These are phyloP conservation scores for Pichia deserticola DNA, from an alignment of 805 yeast genomes.

Conservation along the genomic window DNA sequence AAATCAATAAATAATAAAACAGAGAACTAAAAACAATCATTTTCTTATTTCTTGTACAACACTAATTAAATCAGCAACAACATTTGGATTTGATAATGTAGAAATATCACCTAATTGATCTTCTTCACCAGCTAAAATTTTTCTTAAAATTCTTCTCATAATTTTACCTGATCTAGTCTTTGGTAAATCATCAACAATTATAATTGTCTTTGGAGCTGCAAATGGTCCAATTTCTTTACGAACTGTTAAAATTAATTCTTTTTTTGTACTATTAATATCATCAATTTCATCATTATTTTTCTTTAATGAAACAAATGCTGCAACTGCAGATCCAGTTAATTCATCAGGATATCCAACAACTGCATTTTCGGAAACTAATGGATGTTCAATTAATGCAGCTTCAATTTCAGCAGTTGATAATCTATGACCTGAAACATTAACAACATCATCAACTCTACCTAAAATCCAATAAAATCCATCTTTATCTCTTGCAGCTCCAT, in stretches of 20 bases:
- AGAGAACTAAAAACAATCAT: neutral
- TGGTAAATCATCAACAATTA: constrained; percentile 71
- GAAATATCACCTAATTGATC: constrained; percentile 77
- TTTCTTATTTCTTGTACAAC: constrained; percentile 27
- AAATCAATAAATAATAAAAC: neutral
- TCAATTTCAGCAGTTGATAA: constrained; percentile 86
- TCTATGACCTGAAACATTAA: constrained; percentile 80
- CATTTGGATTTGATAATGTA: constrained; percentile 69
- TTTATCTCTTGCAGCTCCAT: constrained; percentile 80
- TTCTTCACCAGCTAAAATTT: constrained; percentile 65
- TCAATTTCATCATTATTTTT: constrained; percentile 33
- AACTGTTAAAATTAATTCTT: constrained; percentile 59
- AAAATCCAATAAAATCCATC: constrained; percentile 83
- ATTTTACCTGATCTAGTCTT: constrained; percentile 84
- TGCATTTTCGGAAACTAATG: constrained; percentile 67
- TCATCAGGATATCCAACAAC: constrained; percentile 81
- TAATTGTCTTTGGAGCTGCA: constrained; percentile 74
- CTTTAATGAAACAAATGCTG: constrained; percentile 73
- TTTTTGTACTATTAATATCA: constrained; percentile 48
- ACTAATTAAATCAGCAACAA: constrained; percentile 53
- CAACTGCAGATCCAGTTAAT: constrained; percentile 80
- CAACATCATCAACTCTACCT: constrained; percentile 86
- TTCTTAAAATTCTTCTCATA: constrained; percentile 80
- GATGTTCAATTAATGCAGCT: constrained; percentile 70
- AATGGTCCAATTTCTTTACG: constrained; percentile 79